Base-by-base conservation (phyloP, 202 grass and related monocot species). In the Schoenoplectus tabernaemontani region DNA sequence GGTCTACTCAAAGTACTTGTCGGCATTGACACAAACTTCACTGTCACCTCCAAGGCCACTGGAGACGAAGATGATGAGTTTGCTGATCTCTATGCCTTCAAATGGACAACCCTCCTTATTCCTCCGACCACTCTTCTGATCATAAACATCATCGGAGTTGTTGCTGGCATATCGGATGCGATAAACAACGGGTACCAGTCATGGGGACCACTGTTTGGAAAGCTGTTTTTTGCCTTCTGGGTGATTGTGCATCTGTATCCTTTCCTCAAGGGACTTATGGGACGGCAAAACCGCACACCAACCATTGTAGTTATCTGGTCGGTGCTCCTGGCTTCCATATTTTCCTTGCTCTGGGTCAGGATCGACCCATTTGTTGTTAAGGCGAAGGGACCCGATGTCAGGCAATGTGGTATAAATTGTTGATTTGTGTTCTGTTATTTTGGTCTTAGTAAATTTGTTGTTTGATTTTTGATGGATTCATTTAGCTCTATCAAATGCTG, bases 171-270 rank as follows among this genome's bases (percentile, higher is more conserved):
- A 82, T 97, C 93, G 0, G 93, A 97, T 57, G 93, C 93, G 72
- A 97, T 97, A 70, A 93, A 93, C 83, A 97, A 97, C 19, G 93
- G 93, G 0, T 97, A 88, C 83, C 88, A 93, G 64, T 91, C 90
- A 0, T 97, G 93, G 93, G 93, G 93, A 0, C 93, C 93, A 4
- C 90, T 97, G 48, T 97, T 93, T 24, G 93, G 93, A 57, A 97
- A 97, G 85, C 77, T 93, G 80, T 97, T 97, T 83, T 97, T 97
- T 47, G 83, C 93, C 0, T 97, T 97, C 85, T 93, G 93, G 93
- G 93, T 97, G 44, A 97, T 97, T 64, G 93, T 97, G 20, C 93
- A 97, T 72, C 82, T 97, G n/a, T 97, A 97, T 85, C 93, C 93
- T 5, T 93, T 97, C 88, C 90, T 97, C 87, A 97, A 97, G 85